Conservation (phyloP, 805 yeast species). For the Candida coquimbonensis region DNA sequence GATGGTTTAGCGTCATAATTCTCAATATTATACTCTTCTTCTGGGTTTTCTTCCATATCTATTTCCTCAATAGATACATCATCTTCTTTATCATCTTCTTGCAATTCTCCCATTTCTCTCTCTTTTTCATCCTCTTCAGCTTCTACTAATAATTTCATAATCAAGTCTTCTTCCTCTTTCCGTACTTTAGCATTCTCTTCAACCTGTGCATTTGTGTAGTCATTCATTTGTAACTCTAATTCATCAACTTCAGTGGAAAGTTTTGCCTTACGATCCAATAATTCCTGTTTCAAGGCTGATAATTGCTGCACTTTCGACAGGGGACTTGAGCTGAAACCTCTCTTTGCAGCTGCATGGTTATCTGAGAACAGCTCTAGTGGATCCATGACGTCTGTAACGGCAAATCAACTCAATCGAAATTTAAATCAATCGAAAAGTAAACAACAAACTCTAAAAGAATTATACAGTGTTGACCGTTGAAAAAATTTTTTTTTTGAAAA, state of each 20-base stretch:
- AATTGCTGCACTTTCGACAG: slow-evolving; percentile 1
- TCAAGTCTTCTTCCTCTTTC: slow-evolving; percentile 11
- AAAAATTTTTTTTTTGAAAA: too few species aligned
- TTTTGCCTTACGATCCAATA: background rate
- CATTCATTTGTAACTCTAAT: slow-evolving; percentile 17
- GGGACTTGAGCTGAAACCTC: slow-evolving; percentile 1
- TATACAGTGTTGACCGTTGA: too few species aligned
- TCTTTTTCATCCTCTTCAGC: background rate
- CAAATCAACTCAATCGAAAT: background rate
- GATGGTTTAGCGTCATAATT: slow-evolving; percentile 16
- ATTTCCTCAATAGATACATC: background rate
- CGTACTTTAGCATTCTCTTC: slow-evolving; percentile 2
- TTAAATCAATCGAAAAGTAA: background rate
- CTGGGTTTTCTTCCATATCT: slow-evolving; percentile 3
- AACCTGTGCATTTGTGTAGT: slow-evolving; percentile 9
- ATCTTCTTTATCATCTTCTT: background rate
- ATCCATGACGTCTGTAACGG: background rate
- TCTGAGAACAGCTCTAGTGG: slow-evolving; percentile 9
- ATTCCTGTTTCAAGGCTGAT: slow-evolving; percentile 1
- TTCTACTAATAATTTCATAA: slow-evolving; percentile 7
- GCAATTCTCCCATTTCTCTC: too few species aligned
- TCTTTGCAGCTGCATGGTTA: background rate
- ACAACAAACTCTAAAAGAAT: too few species aligned
- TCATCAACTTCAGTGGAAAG: slow-evolving; percentile 12
- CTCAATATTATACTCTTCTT: slow-evolving; percentile 5